Evolutionary conservation across 805 yeast genomes (phyloP).

Genomic region (Candida argentea): DNA sequence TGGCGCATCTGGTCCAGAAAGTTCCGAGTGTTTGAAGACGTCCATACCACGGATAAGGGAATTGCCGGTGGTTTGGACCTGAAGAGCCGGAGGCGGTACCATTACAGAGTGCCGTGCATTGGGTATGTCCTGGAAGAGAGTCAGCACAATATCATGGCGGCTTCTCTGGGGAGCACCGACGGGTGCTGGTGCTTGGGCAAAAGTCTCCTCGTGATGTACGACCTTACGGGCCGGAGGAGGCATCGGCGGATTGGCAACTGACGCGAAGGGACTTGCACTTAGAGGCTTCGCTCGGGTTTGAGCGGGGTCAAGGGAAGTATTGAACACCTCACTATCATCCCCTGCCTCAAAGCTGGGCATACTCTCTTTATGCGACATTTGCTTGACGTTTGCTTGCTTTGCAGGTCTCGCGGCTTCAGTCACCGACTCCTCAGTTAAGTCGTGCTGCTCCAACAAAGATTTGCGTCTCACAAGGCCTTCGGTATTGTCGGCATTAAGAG

Average conservation of each 20-base stretch:
- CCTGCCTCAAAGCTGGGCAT: conserved; percentile 35
- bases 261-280: background rate
- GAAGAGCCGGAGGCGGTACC: conserved; percentile 8
- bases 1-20: conserved; percentile 6
- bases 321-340: conserved; percentile 21
- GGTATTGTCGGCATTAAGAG: conserved; percentile 18
- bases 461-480: conserved; percentile 10
- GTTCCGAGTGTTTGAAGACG: conserved; percentile 27
- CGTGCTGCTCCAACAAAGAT: conserved; percentile 25
- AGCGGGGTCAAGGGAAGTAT: background rate
- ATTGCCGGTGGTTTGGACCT: conserved; percentile 31
- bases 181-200: too few species aligned
- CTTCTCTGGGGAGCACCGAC: conserved; percentile 11
- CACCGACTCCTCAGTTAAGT: conserved; percentile 11
- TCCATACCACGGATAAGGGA: conserved; percentile 40
- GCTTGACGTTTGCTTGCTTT: conserved; percentile 1
- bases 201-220: conserved; percentile 15
- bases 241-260: conserved; percentile 28
- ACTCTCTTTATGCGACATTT: conserved; percentile 18
- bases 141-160: conserved; percentile 36
- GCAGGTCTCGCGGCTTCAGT: conserved; percentile 1
- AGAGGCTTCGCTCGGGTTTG: background rate
- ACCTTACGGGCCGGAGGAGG: conserved; percentile 52
- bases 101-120: conserved; percentile 5
- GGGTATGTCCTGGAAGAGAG: conserved; percentile 26